Base-by-base conservation (phyloP, 2,329 filamentous ascomycete species). In the Fragosphaeria purpurea region DNA sequence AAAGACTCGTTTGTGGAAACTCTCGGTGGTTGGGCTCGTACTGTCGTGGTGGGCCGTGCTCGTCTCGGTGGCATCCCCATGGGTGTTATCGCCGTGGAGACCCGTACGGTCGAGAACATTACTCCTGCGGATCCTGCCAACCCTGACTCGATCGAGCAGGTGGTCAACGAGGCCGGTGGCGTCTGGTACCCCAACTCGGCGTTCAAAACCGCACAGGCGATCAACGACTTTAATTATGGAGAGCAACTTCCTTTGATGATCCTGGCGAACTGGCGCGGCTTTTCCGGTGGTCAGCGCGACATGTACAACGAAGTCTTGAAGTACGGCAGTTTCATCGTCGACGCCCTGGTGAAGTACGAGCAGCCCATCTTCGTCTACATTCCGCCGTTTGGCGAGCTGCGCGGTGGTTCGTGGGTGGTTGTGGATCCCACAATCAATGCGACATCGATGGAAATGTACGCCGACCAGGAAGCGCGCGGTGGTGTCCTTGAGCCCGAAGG, bases 301-400 rank as follows among this genome's bases (percentile, higher is more conserved):
- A 98, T 98, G 93, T 98, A 94, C 82, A 96, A 97, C 74, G 93
- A 98, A 73, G 93, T 98, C 12, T 82, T 98, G 70, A 98, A 98
- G 77, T 98, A 98, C 64, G 93, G 93, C 65, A 96, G 91, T 13
- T 97, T 93, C 79, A 98, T 98, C 64, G 93, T 98, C 60, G 93
- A 98, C 63, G 91, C 91, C 50, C 84, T 98, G 45, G 89, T 95
- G 76, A 95, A 96, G 73, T 98, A 88, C 65, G 88, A 98, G 76
- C 93, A 98, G 76, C 93, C 93, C 50, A 84, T 98, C 70, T 98
- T 98, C 65, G 88, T 98, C 57, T 98, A 98, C 76, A 98, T 98
- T 64, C 93, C 93, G 63, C 93, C 93, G 7, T 88, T 85, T 63
- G 91, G 93, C 60, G 93, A 98, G 71, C 85, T 98, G 50, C 91